Base-by-base conservation (phyloP, 2,329 filamentous ascomycete species). In the Pyrenochaeta sp. region DNA sequence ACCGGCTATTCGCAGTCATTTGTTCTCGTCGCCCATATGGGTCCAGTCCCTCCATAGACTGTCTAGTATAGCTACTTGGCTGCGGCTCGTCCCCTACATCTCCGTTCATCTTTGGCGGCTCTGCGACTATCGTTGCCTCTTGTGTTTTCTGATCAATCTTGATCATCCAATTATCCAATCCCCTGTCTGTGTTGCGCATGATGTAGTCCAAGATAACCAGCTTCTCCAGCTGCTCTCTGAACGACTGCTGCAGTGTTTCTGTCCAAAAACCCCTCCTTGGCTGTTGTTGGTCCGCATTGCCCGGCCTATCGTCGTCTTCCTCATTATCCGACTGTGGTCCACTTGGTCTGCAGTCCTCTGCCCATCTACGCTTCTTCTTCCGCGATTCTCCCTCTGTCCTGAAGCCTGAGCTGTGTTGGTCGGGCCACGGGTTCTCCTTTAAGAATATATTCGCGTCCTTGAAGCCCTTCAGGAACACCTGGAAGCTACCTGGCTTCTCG, bases 151-250 rank as follows among this genome's bases (percentile, higher is more conserved):
- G 91, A 75, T 99, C 93, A 29, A 99, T 91, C 75, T 92, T 95
- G 72, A 99, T 92, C 95, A 99, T 99, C 95, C 95, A 99, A 68
- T 99, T 99, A 74, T 99, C 95, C 51, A 97, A 81, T 1, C 95
- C 95, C 77, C 95, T 86, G 74, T 99, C 95, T 1, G 95, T 99
- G 72, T 99, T 99, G 52, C 95, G 87, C 95, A 99, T 99, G 60
- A 99, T 96, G 74, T 99, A 99, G 77, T 99, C 95, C 61, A 99
- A 77, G 68, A 99, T 96, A 18, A 99, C 96, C 7, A 99, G 82
- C 76, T 97, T 98, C 78, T 99, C 95, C 42, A 99, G 83, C 77
- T 98, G 91, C 75, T 99, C 95, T 32, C 95, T 83, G 73, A 99
- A 97, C 0, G 91, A 90, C 74, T 96, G 91, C 72, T 98, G 96